Percentiles rank a stretch among this genome's conserved stretches.
phyloP scores from a whole-genome alignment of 305 asterid genomes.

The Solanum hybrid region DNA sequence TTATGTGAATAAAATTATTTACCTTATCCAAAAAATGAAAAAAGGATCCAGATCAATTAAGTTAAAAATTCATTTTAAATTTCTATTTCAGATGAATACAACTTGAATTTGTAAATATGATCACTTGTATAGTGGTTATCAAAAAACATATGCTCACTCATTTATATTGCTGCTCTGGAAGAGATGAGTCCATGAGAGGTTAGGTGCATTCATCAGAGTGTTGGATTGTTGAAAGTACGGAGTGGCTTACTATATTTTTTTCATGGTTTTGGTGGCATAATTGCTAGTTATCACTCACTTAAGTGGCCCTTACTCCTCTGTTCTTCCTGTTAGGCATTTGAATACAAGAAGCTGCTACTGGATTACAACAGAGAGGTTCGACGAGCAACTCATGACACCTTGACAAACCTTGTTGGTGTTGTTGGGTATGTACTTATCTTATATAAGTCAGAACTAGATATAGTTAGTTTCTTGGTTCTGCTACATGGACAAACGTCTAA shows the following conservation, averaged over 20 bases:
- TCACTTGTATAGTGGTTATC: neutral
- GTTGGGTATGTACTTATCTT: constrained; percentile 55
- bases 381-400: constrained; percentile 89
- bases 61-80: neutral
- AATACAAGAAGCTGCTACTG: constrained; percentile 82
- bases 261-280: neutral
- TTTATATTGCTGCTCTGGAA: neutral
- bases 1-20: neutral
- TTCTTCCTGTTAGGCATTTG: constrained; percentile 56
- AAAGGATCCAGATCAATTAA: neutral
- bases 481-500: neutral
- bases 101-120: neutral
- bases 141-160: neutral
- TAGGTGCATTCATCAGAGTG: neutral
- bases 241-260: neutral
- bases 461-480: neutral
- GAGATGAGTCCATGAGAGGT: neutral
- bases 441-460: neutral
- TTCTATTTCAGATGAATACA: neutral
- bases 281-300: neutral
- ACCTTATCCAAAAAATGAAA: neutral
- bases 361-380: constrained; percentile 96
- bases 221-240: neutral
- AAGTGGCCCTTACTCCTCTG: constrained; percentile 7
- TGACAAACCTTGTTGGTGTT: constrained; percentile 64